phyloP scores from a whole-genome alignment of 2,329 filamentous ascomycete genomes.

The Arthrobotrys sinensis region DNA sequence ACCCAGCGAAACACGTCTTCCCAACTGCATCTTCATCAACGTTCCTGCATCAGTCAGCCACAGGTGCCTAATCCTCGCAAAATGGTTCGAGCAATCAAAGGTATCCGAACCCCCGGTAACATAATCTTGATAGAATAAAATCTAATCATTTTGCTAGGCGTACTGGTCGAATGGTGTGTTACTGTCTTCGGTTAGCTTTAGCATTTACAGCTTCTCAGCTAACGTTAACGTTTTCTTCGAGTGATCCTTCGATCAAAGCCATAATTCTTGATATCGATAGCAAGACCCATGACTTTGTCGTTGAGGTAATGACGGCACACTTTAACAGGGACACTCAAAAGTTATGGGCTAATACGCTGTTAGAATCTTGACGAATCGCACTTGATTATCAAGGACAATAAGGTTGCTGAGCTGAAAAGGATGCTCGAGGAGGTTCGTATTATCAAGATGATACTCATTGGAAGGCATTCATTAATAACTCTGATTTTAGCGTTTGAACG shows the following conservation, averaged over 20 bases:
- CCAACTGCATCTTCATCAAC: slow-evolving; percentile 7
- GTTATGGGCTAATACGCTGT: neutral
- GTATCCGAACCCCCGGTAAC: slow-evolving; percentile 28
- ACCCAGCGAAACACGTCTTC: slow-evolving; percentile 23
- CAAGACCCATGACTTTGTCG: slow-evolving; percentile 63
- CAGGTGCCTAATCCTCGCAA: neutral
- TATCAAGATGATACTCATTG: neutral
- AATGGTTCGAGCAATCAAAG: slow-evolving; percentile 64
- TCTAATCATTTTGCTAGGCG: slow-evolving; percentile 59
- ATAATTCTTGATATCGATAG: slow-evolving; percentile 65
- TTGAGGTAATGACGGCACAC: slow-evolving; percentile 53
- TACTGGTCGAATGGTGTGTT: slow-evolving; percentile 64
- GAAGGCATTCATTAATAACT: neutral
- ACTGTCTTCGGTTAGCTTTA: neutral
- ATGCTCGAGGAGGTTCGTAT: slow-evolving; percentile 62
- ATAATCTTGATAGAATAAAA: neutral
- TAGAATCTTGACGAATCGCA: slow-evolving; percentile 64
- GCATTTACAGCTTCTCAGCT: neutral
- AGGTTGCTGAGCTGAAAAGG: slow-evolving; percentile 63
- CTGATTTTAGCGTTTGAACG: slow-evolving; percentile 43
- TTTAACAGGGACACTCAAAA: neutral
- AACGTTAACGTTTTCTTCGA: slow-evolving; percentile 16
- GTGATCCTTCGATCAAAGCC: slow-evolving; percentile 65
- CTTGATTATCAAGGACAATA: slow-evolving; percentile 64
- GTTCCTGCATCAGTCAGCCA: neutral